Conservation (phyloP, 2,329 filamentous ascomycete species). For the Meredithiella fracta region DNA sequence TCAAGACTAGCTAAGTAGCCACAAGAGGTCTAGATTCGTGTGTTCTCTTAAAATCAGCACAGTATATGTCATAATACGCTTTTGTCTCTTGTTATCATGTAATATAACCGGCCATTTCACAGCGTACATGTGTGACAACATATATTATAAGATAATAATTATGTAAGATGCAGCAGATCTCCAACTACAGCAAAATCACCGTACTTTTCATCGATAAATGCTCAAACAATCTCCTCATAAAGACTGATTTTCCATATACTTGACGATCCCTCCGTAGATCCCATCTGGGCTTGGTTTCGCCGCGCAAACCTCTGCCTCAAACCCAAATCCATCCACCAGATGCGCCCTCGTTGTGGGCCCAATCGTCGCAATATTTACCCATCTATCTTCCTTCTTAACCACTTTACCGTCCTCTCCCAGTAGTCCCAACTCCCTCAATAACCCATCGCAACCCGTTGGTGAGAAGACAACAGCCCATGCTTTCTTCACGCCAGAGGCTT, state of each 20-base stretch:
- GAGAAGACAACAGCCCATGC: constrained; percentile 37
- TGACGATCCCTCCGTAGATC: constrained; percentile 50
- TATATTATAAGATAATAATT: no score
- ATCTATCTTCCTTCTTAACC: constrained; percentile 17
- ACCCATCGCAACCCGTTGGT: constrained; percentile 46
- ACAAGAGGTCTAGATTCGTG: no score
- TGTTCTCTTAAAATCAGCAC: no score
- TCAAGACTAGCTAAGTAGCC: no score
- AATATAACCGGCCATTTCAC: no score
- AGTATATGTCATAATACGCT: no score
- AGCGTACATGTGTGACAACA: no score
- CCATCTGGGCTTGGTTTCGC: constrained; percentile 69
- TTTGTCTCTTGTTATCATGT: no score
- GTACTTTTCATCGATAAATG: background rate
- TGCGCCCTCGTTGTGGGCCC: constrained; percentile 80
- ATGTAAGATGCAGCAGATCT: no score
- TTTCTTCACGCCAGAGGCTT: constrained; percentile 41
- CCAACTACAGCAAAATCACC: no score
- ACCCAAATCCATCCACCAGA: constrained; percentile 46
- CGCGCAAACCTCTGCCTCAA: constrained; percentile 64
- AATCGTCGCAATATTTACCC: constrained; percentile 63
- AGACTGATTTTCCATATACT: constrained; percentile 11
- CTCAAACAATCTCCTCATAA: background rate
- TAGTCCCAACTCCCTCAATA: constrained; percentile 38
- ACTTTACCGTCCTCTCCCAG: constrained; percentile 25